phyloP scores from a whole-genome alignment of 352 stramenopile genomes.

The Aphanomyces cochlioides region DNA sequence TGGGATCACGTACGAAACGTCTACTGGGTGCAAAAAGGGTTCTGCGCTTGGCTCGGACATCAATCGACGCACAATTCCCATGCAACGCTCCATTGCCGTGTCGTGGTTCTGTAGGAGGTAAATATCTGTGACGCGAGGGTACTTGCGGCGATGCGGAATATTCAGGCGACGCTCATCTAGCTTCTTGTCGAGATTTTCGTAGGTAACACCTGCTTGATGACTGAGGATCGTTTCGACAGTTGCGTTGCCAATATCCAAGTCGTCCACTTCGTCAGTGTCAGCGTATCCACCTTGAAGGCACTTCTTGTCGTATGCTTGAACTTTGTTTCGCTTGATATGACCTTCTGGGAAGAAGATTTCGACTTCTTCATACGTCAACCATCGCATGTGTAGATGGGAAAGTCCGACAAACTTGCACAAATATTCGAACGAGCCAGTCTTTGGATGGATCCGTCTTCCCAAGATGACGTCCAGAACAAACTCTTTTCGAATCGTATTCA shows the following conservation, averaged over 20 bases:
- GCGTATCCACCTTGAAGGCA: slow-evolving; percentile 75
- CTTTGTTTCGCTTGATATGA: slow-evolving; percentile 81
- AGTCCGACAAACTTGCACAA: slow-evolving; percentile 84
- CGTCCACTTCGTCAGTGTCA: slow-evolving; percentile 81
- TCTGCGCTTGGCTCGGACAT: slow-evolving; percentile 79
- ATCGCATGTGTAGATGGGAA: slow-evolving; percentile 86
- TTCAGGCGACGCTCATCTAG: slow-evolving; percentile 68
- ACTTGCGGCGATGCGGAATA: slow-evolving; percentile 47
- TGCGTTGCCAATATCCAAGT: slow-evolving; percentile 82
- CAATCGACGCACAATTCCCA: slow-evolving; percentile 75
- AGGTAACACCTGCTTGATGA: slow-evolving; percentile 45
- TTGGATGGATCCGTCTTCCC: slow-evolving; percentile 72
- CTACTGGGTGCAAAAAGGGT: slow-evolving; percentile 75
- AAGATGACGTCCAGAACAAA: slow-evolving; percentile 71
- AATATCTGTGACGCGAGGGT: slow-evolving; percentile 74
- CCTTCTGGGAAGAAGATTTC: slow-evolving; percentile 80
- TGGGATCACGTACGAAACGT: slow-evolving; percentile 51
- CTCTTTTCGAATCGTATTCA: slow-evolving; percentile 31
- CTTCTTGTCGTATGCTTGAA: slow-evolving; percentile 83
- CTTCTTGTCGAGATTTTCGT: slow-evolving; percentile 58
- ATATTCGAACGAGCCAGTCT: slow-evolving; percentile 70
- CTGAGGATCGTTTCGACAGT: slow-evolving; percentile 86
- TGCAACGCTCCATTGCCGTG: slow-evolving; percentile 60
- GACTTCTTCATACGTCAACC: slow-evolving; percentile 83
- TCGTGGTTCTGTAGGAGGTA: slow-evolving; percentile 78